Conservation (phyloP, 495 filamentous ascomycete genomes). For the Trichoderma virens region DNA sequence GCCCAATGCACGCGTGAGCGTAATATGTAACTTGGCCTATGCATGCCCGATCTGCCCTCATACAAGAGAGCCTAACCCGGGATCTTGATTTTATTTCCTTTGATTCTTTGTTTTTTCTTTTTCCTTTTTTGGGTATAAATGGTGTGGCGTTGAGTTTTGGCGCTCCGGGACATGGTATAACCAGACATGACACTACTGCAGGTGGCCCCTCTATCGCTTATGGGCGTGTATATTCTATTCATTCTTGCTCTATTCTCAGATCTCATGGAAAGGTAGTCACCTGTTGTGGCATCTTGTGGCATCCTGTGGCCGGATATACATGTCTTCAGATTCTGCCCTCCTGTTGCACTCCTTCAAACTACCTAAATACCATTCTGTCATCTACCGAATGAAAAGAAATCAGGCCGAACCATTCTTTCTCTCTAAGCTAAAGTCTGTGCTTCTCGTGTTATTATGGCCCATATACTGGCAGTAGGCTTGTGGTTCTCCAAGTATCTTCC, state of each 20-base stretch:
- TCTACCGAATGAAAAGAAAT: background rate
- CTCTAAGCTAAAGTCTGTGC: background rate
- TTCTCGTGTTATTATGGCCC: background rate
- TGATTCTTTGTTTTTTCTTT: background rate
- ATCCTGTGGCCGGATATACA: background rate
- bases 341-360: background rate
- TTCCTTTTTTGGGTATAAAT: background rate
- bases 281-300: background rate
- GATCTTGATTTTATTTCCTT: background rate
- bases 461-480: too few relatives aligned
- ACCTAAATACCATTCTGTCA: background rate
- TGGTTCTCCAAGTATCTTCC: too few relatives aligned
- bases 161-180: background rate
- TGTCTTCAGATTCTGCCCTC: background rate
- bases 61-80: background rate
- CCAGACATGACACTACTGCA: background rate
- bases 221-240: background rate
- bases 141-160: background rate
- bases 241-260: background rate
- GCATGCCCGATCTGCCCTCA: background rate
- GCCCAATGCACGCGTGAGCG: slow-evolving; percentile 23
- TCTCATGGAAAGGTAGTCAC: background rate
- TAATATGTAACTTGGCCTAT: background rate
- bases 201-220: background rate
- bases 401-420: background rate